Evolutionary conservation across 208 protist species (phyloP).

Genomic region (Acanthamoeba divionensis): DNA sequence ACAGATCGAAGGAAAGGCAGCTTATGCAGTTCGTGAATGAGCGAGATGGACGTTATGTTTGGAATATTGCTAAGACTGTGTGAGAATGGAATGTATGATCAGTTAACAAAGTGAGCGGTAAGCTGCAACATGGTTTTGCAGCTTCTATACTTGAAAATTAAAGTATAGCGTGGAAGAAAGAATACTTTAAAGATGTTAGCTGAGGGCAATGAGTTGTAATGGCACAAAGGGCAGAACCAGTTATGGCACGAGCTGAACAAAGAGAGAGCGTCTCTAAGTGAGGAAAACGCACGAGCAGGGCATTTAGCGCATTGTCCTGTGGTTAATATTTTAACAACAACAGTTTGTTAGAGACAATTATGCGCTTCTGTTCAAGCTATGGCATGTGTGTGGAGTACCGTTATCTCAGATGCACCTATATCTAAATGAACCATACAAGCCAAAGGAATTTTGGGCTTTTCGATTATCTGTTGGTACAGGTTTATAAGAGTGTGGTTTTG

Average conservation of each 20-base stretch:
- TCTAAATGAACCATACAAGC: not conserved
- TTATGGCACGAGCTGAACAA: not conserved
- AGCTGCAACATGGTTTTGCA: too few relatives aligned
- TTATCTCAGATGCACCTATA: not conserved
- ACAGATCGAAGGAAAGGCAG: not conserved
- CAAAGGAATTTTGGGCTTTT: not conserved
- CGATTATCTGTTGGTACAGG: not conserved
- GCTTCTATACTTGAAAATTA: too few relatives aligned
- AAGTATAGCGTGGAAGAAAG: not conserved
- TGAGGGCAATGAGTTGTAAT: not conserved
- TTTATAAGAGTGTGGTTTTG: not conserved
- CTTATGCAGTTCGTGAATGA: not conserved
- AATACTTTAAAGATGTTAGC: constrained; percentile 12
- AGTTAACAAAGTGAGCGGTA: not conserved
- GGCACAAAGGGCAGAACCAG: not conserved
- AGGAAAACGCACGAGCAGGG: not conserved
- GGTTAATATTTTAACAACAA: not conserved
- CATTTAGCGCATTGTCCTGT: constrained; percentile 1
- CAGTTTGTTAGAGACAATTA: not conserved
- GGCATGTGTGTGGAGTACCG: not conserved
- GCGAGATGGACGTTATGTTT: not conserved
- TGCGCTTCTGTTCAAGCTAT: not conserved
- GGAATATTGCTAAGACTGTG: not conserved
- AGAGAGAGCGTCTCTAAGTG: not conserved
- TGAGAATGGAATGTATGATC: not conserved